Conservation (phyloP, 371 early-diverging fungal genomes). For the Mortierella sp. region DNA sequence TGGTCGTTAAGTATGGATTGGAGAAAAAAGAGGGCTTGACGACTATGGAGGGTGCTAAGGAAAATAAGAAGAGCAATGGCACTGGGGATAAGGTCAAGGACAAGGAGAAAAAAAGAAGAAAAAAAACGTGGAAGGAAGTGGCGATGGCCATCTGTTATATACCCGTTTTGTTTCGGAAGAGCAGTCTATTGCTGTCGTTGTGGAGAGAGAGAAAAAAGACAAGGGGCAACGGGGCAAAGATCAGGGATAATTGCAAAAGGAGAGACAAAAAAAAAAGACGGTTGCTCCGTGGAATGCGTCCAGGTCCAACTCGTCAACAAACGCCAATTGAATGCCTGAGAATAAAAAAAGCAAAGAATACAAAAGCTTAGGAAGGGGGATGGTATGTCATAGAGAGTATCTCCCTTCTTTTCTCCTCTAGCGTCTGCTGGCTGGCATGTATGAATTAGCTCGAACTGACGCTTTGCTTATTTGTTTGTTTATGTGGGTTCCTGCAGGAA, state of each 20-base stretch:
- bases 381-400: background rate
- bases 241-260: too few relatives aligned
- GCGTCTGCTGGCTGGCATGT: background rate
- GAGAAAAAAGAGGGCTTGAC: background rate
- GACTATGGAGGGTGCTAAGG: background rate
- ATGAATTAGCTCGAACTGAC: background rate
- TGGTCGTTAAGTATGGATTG: background rate
- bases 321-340: background rate
- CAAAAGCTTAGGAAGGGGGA: background rate
- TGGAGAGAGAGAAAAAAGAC: background rate
- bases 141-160: background rate
- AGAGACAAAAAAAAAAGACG: too few relatives aligned
- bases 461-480: background rate
- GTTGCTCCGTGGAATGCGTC: background rate
- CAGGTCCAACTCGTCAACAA: background rate
- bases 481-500: conserved; percentile 6
- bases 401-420: background rate
- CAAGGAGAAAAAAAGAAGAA: background rate
- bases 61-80: background rate
- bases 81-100: background rate
- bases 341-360: background rate
- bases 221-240: too few relatives aligned
- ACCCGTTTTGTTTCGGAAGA: background rate
- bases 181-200: background rate
- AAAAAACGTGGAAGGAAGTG: background rate